Evolutionary conservation across 1,139 yeast genomes (phyloP).

Genomic region (Williopsis jadinii): DNA sequence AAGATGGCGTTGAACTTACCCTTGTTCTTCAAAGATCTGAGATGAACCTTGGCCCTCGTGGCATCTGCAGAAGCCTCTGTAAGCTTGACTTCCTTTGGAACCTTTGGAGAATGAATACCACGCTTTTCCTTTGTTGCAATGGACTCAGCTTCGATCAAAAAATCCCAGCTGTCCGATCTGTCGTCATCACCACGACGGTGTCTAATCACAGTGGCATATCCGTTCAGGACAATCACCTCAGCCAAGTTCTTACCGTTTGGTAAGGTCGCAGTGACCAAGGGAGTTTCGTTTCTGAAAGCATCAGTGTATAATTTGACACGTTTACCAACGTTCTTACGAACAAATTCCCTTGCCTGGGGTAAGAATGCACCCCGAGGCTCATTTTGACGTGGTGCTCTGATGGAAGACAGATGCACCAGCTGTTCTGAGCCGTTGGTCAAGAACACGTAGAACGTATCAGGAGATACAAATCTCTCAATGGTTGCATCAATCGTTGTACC

Average conservation of each 20-base stretch:
- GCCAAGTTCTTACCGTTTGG: constrained; percentile 52
- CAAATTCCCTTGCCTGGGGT: constrained; percentile 64
- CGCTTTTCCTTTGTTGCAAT: constrained; percentile 47
- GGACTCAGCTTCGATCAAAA: constrained; percentile 62
- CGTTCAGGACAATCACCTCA: constrained; percentile 53
- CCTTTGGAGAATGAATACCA: constrained; percentile 59
- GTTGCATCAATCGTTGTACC: constrained; percentile 50
- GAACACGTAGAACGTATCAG: constrained; percentile 57
- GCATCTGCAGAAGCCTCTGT: constrained; percentile 77
- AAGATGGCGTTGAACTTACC: constrained; percentile 60
- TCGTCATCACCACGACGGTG: constrained; percentile 72
- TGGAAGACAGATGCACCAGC: constrained; percentile 67
- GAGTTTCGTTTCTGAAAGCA: constrained; percentile 58
- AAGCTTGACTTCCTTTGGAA: constrained; percentile 46
- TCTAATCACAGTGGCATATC: constrained; percentile 72
- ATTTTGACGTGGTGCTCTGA: constrained; percentile 63
- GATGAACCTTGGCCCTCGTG: constrained; percentile 66
- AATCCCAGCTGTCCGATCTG: constrained; percentile 74
- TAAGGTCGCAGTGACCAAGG: constrained; percentile 48
- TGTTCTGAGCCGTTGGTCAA: constrained; percentile 41
- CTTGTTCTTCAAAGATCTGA: constrained; percentile 64
- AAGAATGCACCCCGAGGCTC: constrained; percentile 58
- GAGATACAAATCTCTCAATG: constrained; percentile 54
- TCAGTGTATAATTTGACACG: constrained; percentile 53
- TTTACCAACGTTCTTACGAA: constrained; percentile 68